Percentiles rank a stretch among this genome's conserved stretches.
phyloP scores from a whole-genome alignment of 2,329 filamentous ascomycete species.

The Colletotrichum simmondsii region DNA sequence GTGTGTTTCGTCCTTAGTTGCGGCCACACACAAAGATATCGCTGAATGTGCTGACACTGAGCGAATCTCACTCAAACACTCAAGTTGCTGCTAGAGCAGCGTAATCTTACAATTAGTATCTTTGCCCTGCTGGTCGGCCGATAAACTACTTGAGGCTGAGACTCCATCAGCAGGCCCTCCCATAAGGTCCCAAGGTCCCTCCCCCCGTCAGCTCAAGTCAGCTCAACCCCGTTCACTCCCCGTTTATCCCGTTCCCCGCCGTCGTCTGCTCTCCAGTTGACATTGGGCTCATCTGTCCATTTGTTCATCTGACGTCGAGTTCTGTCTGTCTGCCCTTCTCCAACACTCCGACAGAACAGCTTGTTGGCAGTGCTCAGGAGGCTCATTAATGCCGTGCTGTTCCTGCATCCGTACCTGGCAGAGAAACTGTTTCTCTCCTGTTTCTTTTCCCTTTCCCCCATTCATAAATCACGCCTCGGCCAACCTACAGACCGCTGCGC shows the following conservation, averaged over 20 bases:
- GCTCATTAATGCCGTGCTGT: slow-evolving; percentile 36
- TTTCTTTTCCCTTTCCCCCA: slow-evolving; percentile 26
- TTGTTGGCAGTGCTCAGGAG: slow-evolving; percentile 22
- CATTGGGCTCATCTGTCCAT: slow-evolving; percentile 39
- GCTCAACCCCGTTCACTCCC: slow-evolving; percentile 4
- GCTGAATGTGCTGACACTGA: neutral
- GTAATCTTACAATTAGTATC: neutral
- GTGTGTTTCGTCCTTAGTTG: neutral
- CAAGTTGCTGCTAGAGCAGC: neutral
- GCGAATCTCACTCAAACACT: neutral
- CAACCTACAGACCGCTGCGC: neutral
- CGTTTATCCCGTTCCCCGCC: slow-evolving; percentile 4
- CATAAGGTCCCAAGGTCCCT: slow-evolving; percentile 35
- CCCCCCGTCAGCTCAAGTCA: slow-evolving; percentile 17
- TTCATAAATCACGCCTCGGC: slow-evolving; percentile 1
- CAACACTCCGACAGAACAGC: slow-evolving; percentile 35
- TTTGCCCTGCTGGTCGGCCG: slow-evolving; percentile 18
- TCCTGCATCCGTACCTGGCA: slow-evolving; percentile 42
- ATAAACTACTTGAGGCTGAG: slow-evolving; percentile 48
- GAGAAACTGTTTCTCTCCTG: slow-evolving; percentile 21
- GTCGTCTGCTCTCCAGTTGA: slow-evolving; percentile 28
- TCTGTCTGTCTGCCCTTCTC: slow-evolving; percentile 15
- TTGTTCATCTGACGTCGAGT: slow-evolving; percentile 37
- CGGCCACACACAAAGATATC: neutral
- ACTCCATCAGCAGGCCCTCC: slow-evolving; percentile 52